Percentiles rank a stretch among this genome's conserved stretches.
These are phyloP conservation scores for Gossypium armourianum DNA, from an alignment of 441 rosid species.

Conservation along the genomic window DNA sequence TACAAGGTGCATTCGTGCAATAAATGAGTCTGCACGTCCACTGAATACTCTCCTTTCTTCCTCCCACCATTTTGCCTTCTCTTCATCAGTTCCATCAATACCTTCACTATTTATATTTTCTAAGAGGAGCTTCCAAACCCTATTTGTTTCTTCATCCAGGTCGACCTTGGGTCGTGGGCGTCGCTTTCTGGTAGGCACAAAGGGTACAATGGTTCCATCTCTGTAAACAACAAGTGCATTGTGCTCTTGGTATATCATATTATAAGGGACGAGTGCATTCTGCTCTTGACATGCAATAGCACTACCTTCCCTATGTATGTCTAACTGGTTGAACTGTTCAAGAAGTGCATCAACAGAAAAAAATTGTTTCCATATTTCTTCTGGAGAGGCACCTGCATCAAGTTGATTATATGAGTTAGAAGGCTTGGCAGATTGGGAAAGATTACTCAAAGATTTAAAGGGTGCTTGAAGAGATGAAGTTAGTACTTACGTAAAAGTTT, in stretches of 20 bases:
- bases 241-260: constrained; percentile 22
- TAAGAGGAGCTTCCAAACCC: constrained; percentile 55
- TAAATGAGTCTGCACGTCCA: constrained; percentile 55
- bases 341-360: constrained; percentile 28
- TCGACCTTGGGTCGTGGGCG: constrained; percentile 45
- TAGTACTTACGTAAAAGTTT: constrained; percentile 33
- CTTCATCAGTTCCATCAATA: constrained; percentile 49
- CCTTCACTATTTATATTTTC: constrained; percentile 47
- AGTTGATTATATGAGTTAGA: constrained; percentile 17
- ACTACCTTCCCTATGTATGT: constrained; percentile 35
- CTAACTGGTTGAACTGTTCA: constrained; percentile 29
- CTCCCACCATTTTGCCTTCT: constrained; percentile 51
- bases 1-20: constrained; percentile 64
- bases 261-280: constrained; percentile 44
- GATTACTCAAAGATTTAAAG: background rate
- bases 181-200: constrained; percentile 27
- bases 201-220: constrained; percentile 42
- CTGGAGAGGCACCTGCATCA: constrained; percentile 41
- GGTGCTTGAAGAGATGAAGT: background rate
- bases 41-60: constrained; percentile 46
- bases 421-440: constrained; percentile 7
- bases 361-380: constrained; percentile 26
- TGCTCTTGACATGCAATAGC: constrained; percentile 22
- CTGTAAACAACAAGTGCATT: constrained; percentile 34
- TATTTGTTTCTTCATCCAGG: constrained; percentile 47